Evolutionary conservation across 176 grass and related monocot genomes (phyloP).

Genomic region (Alloteropsis semialata): DNA sequence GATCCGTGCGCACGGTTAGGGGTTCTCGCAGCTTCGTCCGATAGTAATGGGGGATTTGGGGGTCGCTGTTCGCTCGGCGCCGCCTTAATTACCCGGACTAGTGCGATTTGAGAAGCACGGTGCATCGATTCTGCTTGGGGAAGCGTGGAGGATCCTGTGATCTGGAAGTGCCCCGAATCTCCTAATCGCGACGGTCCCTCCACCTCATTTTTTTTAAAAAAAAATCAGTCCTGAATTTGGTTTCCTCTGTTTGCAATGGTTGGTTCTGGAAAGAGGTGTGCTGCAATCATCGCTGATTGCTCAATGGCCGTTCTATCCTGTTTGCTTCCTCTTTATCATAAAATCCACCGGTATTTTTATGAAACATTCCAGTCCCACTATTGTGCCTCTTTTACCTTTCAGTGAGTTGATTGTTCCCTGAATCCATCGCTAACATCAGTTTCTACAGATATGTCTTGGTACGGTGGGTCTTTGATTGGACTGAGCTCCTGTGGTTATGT

Average conservation of each 20-base stretch:
- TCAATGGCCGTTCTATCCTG: background rate
- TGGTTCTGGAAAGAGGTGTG: background rate
- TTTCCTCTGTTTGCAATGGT: background rate
- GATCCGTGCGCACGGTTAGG: background rate
- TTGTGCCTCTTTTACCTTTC: background rate
- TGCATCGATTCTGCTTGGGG: background rate
- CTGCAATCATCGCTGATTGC: background rate
- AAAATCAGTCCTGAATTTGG: background rate
- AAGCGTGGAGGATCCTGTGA: background rate
- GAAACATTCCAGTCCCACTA: background rate
- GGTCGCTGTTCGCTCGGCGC: background rate
- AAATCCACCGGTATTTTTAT: background rate
- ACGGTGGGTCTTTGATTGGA: background rate
- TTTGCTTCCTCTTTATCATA: no score
- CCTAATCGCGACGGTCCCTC: background rate
- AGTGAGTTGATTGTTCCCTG: background rate
- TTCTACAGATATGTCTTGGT: background rate
- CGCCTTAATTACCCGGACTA: background rate
- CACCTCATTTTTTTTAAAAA: background rate
- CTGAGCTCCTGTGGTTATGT: background rate
- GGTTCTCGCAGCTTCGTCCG: background rate
- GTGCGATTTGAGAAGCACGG: background rate
- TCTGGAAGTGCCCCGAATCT: background rate
- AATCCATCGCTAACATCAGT: background rate
- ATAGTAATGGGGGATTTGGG: slow-evolving; percentile 21